Evolutionary conservation across 2,329 filamentous ascomycete species (phyloP), one percentile per base, ranked within the genome.

Genomic region (Chrysoporthe puriensis): DNA sequence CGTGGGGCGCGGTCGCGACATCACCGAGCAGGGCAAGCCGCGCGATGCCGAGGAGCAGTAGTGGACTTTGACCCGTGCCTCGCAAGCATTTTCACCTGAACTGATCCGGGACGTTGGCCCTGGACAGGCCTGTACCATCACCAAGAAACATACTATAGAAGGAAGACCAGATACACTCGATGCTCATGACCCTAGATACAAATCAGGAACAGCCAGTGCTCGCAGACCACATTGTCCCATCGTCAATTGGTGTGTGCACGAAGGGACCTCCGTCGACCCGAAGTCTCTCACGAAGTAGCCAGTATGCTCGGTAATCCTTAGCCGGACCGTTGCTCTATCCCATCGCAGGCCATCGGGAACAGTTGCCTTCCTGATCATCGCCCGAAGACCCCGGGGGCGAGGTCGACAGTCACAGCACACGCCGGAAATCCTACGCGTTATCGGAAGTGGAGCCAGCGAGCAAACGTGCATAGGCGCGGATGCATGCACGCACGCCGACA

Each of bases 11-110:
- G 66, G 65, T 21, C 59, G 42, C 1, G 62, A 62, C 18, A 68
- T 58, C 48, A 61, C 57, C 1, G 66, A 65, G 14, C 36, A 43
- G 4, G 63, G 59, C 5, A 63, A 63, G 60, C n/a, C 50, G n/a
- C 59, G 52, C n/a, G 36, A 63, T 21, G 67, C 32, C 18, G 54
- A 61, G 9, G 62, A 48, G 44, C 60, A 26, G 32, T 66, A 66
- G 26, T 26, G 26, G 26, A 52, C 9, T 2, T 36, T 32, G 32
- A 40, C 34, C 4, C 3, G 18, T 3, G 34, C 3, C 16, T 34
- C 13, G 3, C 34, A 13, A 21, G 6, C 40, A 11, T 32, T 52
- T 13, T 13, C 4, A 14, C 21, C 9, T 26, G 21, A 14, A 52
- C 7, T 3, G 4, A 4, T 21, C 13, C 2, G 11, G n/a, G 46